Conservation (phyloP, 495 filamentous ascomycete species). For the Delitschia confertaspora region DNA sequence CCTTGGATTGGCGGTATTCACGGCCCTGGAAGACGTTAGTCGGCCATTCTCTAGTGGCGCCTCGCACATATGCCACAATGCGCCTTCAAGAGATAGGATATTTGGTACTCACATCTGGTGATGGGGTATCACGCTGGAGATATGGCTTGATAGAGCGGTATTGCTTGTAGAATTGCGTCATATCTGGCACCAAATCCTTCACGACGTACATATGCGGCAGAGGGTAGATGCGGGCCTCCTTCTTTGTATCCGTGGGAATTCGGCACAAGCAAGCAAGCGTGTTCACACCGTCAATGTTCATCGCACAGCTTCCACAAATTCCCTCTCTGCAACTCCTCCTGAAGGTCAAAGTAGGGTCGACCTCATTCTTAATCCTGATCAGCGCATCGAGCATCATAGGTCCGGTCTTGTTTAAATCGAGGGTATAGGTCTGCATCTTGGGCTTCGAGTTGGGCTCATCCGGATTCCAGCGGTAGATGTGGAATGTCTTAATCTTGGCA, state of each 20-base stretch:
- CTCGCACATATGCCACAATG: not conserved
- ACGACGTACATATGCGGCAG: slow-evolving; percentile 98
- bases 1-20: slow-evolving; percentile 81
- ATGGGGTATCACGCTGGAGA: slow-evolving; percentile 74
- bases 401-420: slow-evolving; percentile 96
- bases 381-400: slow-evolving; percentile 96
- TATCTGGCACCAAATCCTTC: slow-evolving; percentile 94
- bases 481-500: slow-evolving; percentile 81
- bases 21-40: slow-evolving; percentile 50
- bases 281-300: slow-evolving; percentile 99
- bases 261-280: slow-evolving; percentile 96
- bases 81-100: not conserved
- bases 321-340: slow-evolving; percentile 91
- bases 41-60: no score
- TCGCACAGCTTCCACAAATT: slow-evolving; percentile 95
- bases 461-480: slow-evolving; percentile 98
- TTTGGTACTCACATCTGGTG: slow-evolving; percentile 57
- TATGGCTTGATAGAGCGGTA: slow-evolving; percentile 99
- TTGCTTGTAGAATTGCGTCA: slow-evolving; percentile 99
- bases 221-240: slow-evolving; percentile 92
- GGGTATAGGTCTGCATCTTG: slow-evolving; percentile 82
- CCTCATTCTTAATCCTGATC: slow-evolving; percentile 97
- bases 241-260: slow-evolving; percentile 71
- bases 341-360: slow-evolving; percentile 95
- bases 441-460: slow-evolving; percentile 86